Evolutionary conservation across 139 green algal genomes (phyloP).

Genomic region (Closterium sp.): DNA sequence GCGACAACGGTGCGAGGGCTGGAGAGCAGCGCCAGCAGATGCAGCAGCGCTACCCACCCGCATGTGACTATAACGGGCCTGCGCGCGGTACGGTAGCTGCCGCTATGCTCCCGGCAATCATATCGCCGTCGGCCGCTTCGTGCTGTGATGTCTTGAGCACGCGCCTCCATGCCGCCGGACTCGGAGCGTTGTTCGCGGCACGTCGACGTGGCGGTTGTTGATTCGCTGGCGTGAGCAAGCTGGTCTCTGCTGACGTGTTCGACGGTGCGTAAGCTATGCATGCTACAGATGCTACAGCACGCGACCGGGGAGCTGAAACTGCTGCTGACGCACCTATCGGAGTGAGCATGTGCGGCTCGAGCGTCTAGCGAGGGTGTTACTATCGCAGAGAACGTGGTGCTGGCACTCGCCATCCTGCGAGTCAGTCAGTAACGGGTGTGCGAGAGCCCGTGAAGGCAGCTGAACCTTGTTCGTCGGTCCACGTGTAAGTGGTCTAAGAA

Average conservation of each 20-base stretch:
- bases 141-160: neutral
- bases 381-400: neutral
- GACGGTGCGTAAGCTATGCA: neutral
- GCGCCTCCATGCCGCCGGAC: neutral
- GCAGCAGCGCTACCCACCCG: neutral
- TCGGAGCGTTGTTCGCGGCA: neutral
- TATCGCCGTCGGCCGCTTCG: neutral
- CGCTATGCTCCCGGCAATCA: neutral
- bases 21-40: neutral
- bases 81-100: neutral
- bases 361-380: neutral
- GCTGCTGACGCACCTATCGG: neutral
- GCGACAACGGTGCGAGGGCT: neutral
- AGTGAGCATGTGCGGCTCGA: neutral
- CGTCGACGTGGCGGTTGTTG: neutral
- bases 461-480: neutral
- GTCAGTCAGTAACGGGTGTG: neutral
- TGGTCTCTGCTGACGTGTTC: neutral
- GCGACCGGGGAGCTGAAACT: neutral
- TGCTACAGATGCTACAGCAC: neutral
- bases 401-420: neutral
- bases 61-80: neutral
- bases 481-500: neutral
- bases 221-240: neutral
- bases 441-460: neutral